Evolutionary conservation across 768 basidiomycete genomes (phyloP).

Genomic region (Piloderma croceum): DNA sequence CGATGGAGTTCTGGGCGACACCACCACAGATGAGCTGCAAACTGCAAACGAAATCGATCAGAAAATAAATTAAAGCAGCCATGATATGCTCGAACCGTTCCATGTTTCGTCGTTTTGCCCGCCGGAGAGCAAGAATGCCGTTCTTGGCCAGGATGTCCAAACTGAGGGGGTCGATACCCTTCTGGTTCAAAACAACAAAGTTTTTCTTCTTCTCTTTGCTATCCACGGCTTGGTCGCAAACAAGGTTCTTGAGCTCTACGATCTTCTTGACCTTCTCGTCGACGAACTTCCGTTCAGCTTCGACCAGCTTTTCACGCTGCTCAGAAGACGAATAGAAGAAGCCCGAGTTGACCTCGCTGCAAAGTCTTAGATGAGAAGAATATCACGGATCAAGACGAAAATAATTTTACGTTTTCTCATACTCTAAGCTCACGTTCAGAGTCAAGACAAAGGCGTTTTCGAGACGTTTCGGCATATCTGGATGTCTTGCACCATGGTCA

Average conservation of each 20-base stretch:
- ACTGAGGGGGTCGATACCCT: slow-evolving; percentile 96
- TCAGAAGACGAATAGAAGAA: slow-evolving; percentile 99
- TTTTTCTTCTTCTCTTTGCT: slow-evolving; percentile 74
- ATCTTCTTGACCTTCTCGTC: slow-evolving; percentile 95
- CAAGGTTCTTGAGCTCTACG: slow-evolving; percentile 90
- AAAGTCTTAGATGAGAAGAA: slow-evolving; percentile 13
- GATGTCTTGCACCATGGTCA: slow-evolving; percentile 96
- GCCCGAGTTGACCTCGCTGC: slow-evolving; percentile 95
- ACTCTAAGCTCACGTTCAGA: slow-evolving; percentile 95
- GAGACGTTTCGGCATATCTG: slow-evolving; percentile 98
- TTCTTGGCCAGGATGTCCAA: slow-evolving; percentile 95
- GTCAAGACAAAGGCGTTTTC: slow-evolving; percentile 95
- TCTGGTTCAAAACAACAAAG: slow-evolving; percentile 97
- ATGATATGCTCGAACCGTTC: slow-evolving; percentile 59
- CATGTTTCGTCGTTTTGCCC: slow-evolving; percentile 99
- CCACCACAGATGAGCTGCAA: slow-evolving; percentile 94
- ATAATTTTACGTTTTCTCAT: slow-evolving; percentile 91
- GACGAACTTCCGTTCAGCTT: slow-evolving; percentile 90
- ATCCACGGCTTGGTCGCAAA: slow-evolving; percentile 90
- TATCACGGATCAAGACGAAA: slow-evolving; percentile 6
- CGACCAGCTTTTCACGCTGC: slow-evolving; percentile 97
- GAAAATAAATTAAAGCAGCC: slow-evolving; percentile 1
- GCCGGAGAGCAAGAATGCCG: slow-evolving; percentile 88
- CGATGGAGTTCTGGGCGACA: slow-evolving; percentile 94
- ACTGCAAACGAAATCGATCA: slow-evolving; percentile 34